Evolutionary conservation across 768 basidiomycete genomes (phyloP).

Genomic region (Podaxis pistillaris): DNA sequence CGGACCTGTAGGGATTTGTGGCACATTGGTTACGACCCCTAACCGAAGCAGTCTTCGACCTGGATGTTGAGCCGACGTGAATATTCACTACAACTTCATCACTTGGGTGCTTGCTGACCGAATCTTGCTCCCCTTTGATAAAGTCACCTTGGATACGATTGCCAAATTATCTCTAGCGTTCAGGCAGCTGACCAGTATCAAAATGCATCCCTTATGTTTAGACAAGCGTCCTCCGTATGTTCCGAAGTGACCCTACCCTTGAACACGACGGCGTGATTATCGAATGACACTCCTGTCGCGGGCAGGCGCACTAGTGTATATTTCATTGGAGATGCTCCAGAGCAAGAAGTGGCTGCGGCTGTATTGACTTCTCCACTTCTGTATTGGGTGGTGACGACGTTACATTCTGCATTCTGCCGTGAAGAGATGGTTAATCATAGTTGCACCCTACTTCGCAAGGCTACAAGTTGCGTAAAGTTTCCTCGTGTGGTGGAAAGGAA

Average conservation of each 20-base stretch:
- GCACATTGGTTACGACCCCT: background rate
- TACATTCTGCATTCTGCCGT: background rate
- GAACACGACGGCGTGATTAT: background rate
- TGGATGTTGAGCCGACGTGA: background rate
- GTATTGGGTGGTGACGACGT: background rate
- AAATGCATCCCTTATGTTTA: background rate
- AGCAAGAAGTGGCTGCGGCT: background rate
- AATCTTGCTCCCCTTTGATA: background rate
- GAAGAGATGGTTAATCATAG: conserved; percentile 7
- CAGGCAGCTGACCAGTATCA: conserved; percentile 1
- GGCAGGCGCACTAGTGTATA: background rate
- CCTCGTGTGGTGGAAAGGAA: background rate
- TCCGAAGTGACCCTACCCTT: background rate
- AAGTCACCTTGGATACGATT: conserved; percentile 7
- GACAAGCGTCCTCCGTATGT: background rate
- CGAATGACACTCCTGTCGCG: background rate
- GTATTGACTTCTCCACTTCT: conserved; percentile 1
- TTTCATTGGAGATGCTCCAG: background rate
- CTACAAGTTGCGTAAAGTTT: background rate
- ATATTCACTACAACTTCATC: background rate
- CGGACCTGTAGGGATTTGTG: conserved; percentile 4
- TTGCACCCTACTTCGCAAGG: background rate
- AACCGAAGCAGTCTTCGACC: background rate
- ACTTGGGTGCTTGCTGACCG: background rate
- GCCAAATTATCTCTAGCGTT: background rate